Conservation (phyloP, 1,139 yeast genomes). For the Arxiozyma telluris region DNA sequence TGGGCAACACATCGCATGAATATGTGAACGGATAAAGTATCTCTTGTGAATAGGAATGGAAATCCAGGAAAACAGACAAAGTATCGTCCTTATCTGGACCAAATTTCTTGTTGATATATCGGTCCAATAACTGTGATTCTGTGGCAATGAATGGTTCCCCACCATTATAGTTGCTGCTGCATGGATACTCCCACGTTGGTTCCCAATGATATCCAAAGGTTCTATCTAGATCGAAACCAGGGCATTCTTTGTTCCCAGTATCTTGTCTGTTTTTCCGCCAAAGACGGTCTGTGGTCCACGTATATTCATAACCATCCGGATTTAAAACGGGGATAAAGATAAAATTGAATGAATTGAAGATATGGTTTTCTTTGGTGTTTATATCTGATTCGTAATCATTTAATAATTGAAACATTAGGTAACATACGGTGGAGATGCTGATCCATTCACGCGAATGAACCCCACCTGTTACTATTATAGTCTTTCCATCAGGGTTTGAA, state of each 20-base stretch:
- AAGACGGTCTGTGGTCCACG: slow-evolving; percentile 72
- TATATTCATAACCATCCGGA: slow-evolving; percentile 83
- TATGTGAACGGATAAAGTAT: slow-evolving; percentile 76
- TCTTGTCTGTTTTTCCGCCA: slow-evolving; percentile 88
- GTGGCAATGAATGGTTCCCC: slow-evolving; percentile 66
- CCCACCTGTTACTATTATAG: slow-evolving; percentile 75
- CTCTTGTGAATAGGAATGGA: slow-evolving; percentile 81
- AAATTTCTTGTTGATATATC: slow-evolving; percentile 53
- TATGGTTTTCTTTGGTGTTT: slow-evolving; percentile 32
- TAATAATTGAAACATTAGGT: slow-evolving; percentile 48
- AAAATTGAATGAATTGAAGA: slow-evolving; percentile 51
- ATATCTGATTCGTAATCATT: slow-evolving; percentile 40
- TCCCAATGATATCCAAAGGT: slow-evolving; percentile 74
- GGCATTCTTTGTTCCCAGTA: slow-evolving; percentile 56
- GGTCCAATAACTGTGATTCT: slow-evolving; percentile 59
- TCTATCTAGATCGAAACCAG: slow-evolving; percentile 82
- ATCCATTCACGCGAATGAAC: slow-evolving; percentile 91
- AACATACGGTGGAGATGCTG: slow-evolving; percentile 61
- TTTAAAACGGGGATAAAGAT: slow-evolving; percentile 73
- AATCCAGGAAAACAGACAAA: slow-evolving; percentile 68
- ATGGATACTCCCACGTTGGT: slow-evolving; percentile 52
- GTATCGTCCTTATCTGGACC: slow-evolving; percentile 37
- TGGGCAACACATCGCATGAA: slow-evolving; percentile 61
- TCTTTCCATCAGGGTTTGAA: slow-evolving; percentile 47
- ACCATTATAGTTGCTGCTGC: slow-evolving; percentile 79